Conservation (phyloP, 352 stramenopile genomes). For the Pythium chondricola region DNA sequence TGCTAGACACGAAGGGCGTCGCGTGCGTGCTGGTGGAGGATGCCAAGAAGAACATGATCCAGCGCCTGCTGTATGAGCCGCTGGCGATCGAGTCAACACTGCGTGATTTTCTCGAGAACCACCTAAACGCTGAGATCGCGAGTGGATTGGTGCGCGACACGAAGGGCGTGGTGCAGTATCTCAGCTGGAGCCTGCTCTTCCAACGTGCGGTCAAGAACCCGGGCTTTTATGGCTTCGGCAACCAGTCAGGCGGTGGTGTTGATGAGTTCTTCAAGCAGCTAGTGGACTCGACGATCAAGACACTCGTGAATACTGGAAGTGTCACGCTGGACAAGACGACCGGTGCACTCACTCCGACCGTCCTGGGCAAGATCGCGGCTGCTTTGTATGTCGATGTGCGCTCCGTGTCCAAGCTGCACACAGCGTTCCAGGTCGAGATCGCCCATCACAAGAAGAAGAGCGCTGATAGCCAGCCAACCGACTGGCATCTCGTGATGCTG, state of each 20-base stretch:
- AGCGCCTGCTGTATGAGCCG: constrained; percentile 97
- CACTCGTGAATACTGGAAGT: constrained; percentile 87
- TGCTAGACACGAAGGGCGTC: constrained; percentile 94
- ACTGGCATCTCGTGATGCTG: constrained; percentile 22
- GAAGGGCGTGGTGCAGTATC: constrained; percentile 91
- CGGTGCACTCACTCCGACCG: constrained; percentile 63
- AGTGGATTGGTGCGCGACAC: constrained; percentile 84
- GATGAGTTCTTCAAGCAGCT: constrained; percentile 82
- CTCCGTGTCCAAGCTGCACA: constrained; percentile 74
- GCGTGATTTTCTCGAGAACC: constrained; percentile 85
- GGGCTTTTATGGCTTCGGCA: constrained; percentile 89
- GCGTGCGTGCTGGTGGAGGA: constrained; percentile 97
- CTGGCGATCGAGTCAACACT: constrained; percentile 97
- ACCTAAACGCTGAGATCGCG: constrained; percentile 96
- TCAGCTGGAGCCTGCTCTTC: constrained; percentile 98
- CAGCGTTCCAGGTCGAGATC: constrained; percentile 25
- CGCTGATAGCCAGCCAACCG: constrained; percentile 1
- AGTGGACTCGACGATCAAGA: constrained; percentile 59
- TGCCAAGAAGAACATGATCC: constrained; percentile 98
- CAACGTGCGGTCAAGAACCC: constrained; percentile 94
- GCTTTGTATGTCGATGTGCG: constrained; percentile 95
- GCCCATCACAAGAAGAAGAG: constrained; percentile 10
- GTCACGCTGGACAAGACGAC: constrained; percentile 43
- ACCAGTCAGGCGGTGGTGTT: constrained; percentile 28
- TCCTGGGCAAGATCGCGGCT: constrained; percentile 89